Evolutionary conservation across 2,329 filamentous ascomycete species (phyloP), one percentile per base, ranked within the genome.

Genomic region (Claviceps capensis): DNA sequence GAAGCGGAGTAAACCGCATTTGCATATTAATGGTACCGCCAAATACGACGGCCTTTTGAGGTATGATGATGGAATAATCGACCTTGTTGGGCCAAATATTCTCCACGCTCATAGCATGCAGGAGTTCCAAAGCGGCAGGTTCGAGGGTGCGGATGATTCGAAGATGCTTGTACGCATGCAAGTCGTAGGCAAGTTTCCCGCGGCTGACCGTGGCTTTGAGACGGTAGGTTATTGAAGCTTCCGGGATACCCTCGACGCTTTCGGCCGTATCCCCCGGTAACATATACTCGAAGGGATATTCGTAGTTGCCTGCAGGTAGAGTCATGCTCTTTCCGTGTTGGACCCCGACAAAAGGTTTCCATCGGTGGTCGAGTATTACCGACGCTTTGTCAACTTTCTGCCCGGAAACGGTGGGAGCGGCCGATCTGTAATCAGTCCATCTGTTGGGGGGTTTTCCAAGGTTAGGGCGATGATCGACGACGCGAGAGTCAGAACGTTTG

Each of bases 51-150:
- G 93, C 93, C 71, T 96, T 96, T 62, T 88, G 90, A 0, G 93
- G 91, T 11, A 95, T 87, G 53, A 88, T 82, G 56, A 98, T 89
- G 34, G 88, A 91, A 70, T 98, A 98, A 65, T 95, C 88, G 60
- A 97, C 80, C 73, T 98, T 98, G 72, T 95, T 93, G 5, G 89
- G 86, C 93, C 93, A 98, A 57, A 95, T 86, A 63, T 96, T 96
- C 68, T 96, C 90, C 57, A 97, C 90, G 56, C 87, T 88, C 88
- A 96, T 93, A 47, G 88, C 85, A 67, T 97, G 86, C 40, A 86
- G 76, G 56, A 90, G 78, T 63, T 91, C 86, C 53, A 90, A 74
- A 11, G 86, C 85, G 49, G 82, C 83, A 11, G 86, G 78, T 54
- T 88, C 85, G 47, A 90, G 71, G 0, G 87, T 91, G 52, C 87